These are phyloP conservation scores for Chalciporus chontae DNA, from an alignment of 768 basidiomycete genomes.

Conservation along the genomic window DNA sequence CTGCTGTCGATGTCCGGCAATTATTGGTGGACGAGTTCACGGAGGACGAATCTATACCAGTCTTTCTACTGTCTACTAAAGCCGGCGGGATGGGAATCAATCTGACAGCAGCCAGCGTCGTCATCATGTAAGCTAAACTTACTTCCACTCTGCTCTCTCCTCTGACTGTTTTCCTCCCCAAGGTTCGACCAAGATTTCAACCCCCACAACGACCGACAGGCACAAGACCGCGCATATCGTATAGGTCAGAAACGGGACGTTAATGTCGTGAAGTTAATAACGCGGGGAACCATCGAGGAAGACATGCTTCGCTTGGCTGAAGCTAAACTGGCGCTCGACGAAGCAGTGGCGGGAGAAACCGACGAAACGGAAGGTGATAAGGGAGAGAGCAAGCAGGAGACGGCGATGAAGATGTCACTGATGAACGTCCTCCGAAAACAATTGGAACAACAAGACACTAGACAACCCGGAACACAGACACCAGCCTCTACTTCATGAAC, in stretches of 20 bases:
- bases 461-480: conserved; percentile 5
- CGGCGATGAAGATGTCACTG: conserved; percentile 81
- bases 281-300: conserved; percentile 91
- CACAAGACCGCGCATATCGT: conserved; percentile 95
- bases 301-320: conserved; percentile 89
- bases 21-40: conserved; percentile 95
- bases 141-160: not conserved
- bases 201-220: conserved; percentile 95
- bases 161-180: conserved; percentile 4
- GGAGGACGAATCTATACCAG: conserved; percentile 72
- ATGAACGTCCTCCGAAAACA: conserved; percentile 84
- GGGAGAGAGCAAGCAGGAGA: conserved; percentile 62
- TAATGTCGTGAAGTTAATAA: conserved; percentile 91
- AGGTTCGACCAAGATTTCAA: conserved; percentile 99
- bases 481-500: conserved; percentile 6
- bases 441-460: conserved; percentile 55
- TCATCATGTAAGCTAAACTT: conserved; percentile 68
- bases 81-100: conserved; percentile 98
- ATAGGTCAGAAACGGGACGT: conserved; percentile 95
- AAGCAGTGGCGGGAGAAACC: conserved; percentile 82
- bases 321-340: conserved; percentile 89
- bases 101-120: conserved; percentile 90
- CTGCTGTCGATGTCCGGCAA: conserved; percentile 91
- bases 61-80: conserved; percentile 90
- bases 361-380: conserved; percentile 57